phyloP scores from a whole-genome alignment of 768 basidiomycete species.

The Pleurotus cornucopiae region DNA sequence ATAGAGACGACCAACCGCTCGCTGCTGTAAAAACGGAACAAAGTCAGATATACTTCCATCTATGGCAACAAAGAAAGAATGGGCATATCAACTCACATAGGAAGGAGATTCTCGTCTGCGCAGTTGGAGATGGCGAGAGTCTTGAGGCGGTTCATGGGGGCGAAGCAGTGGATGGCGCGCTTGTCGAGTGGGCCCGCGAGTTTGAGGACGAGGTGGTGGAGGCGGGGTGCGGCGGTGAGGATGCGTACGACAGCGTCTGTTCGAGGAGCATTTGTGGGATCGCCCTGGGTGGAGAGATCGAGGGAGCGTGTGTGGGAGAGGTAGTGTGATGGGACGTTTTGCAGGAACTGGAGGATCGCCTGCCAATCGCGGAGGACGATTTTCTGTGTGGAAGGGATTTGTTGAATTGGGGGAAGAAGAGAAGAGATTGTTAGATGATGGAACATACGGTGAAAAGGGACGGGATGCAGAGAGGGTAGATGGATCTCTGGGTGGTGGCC shows the following conservation, averaged over 20 bases:
- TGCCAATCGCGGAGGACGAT: conserved; percentile 32
- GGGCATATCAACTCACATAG: conserved; percentile 33
- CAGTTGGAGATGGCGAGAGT: conserved; percentile 45
- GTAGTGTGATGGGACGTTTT: conserved; percentile 53
- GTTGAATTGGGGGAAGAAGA: conserved; percentile 1
- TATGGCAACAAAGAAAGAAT: background rate
- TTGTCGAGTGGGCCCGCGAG: conserved; percentile 47
- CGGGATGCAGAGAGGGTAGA: conserved; percentile 54
- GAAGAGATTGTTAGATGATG: background rate
- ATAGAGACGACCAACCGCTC: conserved; percentile 69
- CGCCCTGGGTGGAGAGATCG: conserved; percentile 33
- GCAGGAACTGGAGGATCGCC: conserved; percentile 48
- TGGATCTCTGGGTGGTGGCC: conserved; percentile 42
- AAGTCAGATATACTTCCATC: background rate
- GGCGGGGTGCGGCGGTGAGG: conserved; percentile 43
- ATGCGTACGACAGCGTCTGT: conserved; percentile 48
- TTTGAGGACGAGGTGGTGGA: conserved; percentile 43
- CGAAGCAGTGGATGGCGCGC: conserved; percentile 45
- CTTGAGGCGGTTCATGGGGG: conserved; percentile 35
- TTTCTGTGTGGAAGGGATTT: too few species aligned
- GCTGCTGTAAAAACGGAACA: conserved; percentile 35
- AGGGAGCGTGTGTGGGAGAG: conserved; percentile 50
- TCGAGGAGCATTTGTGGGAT: conserved; percentile 22
- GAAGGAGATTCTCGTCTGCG: conserved; percentile 33
- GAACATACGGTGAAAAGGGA: conserved; percentile 51